A percentile compares a stretch with the other conserved stretches of the same genome.
phyloP scores from a whole-genome alignment of 2,329 filamentous ascomycete genomes.

The Cordyceps tenuipes region DNA sequence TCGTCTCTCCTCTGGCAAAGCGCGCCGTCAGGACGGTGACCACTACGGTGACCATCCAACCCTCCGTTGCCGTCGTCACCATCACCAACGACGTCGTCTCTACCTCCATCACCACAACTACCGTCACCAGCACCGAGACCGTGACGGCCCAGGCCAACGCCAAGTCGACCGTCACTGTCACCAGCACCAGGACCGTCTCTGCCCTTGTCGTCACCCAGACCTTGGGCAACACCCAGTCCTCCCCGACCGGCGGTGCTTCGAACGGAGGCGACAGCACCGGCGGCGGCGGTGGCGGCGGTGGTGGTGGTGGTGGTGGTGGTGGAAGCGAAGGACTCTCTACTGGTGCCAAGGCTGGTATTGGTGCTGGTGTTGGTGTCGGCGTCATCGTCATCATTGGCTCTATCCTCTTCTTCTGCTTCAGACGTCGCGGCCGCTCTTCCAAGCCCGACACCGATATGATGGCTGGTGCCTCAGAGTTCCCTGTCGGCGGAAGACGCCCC shows the following conservation, averaged over 20 bases:
- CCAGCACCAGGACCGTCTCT: conserved; percentile 25
- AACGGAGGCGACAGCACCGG: conserved; percentile 11
- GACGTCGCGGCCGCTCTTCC: conserved; percentile 21
- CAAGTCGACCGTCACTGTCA: conserved; percentile 29
- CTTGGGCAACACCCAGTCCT: conserved; percentile 20
- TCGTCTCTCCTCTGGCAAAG: conserved; percentile 21
- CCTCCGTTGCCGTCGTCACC: conserved; percentile 18
- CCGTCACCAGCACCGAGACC: conserved; percentile 23
- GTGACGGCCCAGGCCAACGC: conserved; percentile 27
- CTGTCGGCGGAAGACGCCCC: conserved; percentile 27
- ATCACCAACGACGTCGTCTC: conserved; percentile 24
- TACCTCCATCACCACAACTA: conserved; percentile 23
- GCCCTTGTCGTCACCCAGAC: conserved; percentile 20
- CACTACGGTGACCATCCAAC: conserved; percentile 24
- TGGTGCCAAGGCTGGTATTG: conserved; percentile 37
- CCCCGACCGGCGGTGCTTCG: conserved; percentile 15
- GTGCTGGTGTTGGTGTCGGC: conserved; percentile 30
- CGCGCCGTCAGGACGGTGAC: conserved; percentile 26
- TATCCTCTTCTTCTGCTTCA: conserved; percentile 23
- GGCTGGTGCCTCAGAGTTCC: conserved; percentile 34
- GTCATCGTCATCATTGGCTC: conserved; percentile 26
- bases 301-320: conserved; percentile 5
- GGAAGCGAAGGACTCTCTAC: conserved; percentile 27
- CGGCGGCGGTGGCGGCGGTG: conserved; percentile 12
- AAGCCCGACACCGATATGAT: conserved; percentile 31